Evolutionary conservation across 495 filamentous ascomycete species (phyloP).

Genomic region (Podospora pseudoanserina): DNA sequence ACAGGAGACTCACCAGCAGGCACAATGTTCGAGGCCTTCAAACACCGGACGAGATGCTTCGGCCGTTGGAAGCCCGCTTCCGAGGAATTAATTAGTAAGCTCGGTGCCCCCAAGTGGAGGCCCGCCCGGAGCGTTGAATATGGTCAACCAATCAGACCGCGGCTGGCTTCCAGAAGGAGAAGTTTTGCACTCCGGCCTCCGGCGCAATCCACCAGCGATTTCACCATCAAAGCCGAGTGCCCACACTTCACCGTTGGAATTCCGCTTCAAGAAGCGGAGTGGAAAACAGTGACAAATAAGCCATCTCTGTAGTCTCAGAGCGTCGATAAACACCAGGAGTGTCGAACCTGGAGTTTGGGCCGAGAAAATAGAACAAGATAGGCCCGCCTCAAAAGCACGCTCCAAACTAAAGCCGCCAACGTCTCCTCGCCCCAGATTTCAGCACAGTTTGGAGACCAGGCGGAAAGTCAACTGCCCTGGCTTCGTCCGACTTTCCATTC

Average conservation of each 20-base stretch:
- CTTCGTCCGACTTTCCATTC: conserved; percentile 6
- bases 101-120: not conserved
- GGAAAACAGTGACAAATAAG: not conserved
- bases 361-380: not conserved
- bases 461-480: conserved; percentile 12
- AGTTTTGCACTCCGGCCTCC: conserved; percentile 22
- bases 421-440: conserved; percentile 3
- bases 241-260: not conserved
- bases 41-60: not conserved
- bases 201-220: not conserved
- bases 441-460: not conserved
- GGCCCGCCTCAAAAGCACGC: not conserved
- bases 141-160: conserved; percentile 27
- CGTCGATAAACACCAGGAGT: not conserved
- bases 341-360: not conserved
- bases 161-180: conserved; percentile 36
- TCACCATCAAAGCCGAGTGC: not conserved
- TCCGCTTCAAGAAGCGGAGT: not conserved
- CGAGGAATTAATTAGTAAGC: not conserved
- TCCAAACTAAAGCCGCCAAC: conserved; percentile 9
- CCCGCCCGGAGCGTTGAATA: not conserved
- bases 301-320: not conserved
- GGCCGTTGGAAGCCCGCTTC: not conserved
- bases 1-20: not conserved
- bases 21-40: not conserved